A percentile compares a stretch with the other conserved stretches of the same genome.
Conservation (phyloP, 2,329 filamentous ascomycete species). For the Pseudogymnoascus sp. region DNA sequence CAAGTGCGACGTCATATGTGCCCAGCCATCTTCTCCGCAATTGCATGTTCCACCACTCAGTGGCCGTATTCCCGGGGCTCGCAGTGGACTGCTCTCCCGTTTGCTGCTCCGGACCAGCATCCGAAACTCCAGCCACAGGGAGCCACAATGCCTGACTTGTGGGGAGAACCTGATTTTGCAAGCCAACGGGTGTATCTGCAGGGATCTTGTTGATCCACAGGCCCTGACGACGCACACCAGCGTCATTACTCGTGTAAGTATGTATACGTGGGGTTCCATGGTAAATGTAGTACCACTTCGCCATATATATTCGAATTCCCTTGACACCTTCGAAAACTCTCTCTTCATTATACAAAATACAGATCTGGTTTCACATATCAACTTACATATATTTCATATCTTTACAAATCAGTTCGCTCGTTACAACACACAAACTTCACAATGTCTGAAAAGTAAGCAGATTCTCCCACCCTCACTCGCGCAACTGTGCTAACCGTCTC, state of each 20-base stretch:
- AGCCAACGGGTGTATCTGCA: neutral
- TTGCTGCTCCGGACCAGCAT: neutral
- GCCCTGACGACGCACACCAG: neutral
- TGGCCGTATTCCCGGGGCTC: neutral
- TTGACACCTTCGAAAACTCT: neutral
- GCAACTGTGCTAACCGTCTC: conserved; percentile 18
- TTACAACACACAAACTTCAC: conserved; percentile 19
- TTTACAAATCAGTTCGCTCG: neutral
- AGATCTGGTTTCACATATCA: neutral
- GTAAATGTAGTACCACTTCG: neutral
- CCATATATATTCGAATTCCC: neutral
- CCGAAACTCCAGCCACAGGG: neutral
- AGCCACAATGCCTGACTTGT: neutral
- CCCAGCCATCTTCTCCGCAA: neutral
- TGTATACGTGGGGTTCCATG: neutral
- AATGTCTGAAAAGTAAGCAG: conserved; percentile 21
- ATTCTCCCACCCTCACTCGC: conserved; percentile 13
- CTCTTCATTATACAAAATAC: neutral
- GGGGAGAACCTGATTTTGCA: neutral
- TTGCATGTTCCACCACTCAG: neutral
- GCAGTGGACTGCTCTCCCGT: neutral
- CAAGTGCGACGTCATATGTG: neutral
- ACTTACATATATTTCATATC: neutral
- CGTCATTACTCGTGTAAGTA: neutral
- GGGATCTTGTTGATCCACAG: neutral